These are phyloP conservation scores for Penicillium cosmopolitanum DNA, from an alignment of 495 filamentous ascomycete species.

Conservation along the genomic window DNA sequence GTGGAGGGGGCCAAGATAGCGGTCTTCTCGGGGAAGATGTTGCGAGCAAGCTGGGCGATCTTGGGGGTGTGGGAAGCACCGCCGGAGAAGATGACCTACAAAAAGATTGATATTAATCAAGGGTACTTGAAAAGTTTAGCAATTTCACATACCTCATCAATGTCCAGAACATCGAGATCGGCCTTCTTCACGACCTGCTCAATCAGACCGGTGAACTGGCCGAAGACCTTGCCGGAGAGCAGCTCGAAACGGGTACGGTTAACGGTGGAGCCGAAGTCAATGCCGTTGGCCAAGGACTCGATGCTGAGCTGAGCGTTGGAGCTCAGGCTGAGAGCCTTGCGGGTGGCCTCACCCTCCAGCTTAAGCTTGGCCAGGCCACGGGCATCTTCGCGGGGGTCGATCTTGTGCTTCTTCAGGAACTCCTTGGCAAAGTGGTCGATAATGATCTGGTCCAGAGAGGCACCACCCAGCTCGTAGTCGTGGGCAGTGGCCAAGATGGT, in stretches of 20 bases:
- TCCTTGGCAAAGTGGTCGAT: constrained; percentile 98
- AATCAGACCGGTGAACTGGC: constrained; percentile 82
- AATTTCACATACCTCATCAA: constrained; percentile 63
- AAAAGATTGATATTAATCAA: not conserved
- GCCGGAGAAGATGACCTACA: constrained; percentile 79
- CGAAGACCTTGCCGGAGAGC: constrained; percentile 80
- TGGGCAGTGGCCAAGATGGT: constrained; percentile 91
- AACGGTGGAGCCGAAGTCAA: constrained; percentile 88
- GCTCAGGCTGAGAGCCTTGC: constrained; percentile 86
- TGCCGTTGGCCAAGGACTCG: constrained; percentile 81
- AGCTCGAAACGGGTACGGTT: constrained; percentile 94
- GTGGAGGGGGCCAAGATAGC: constrained; percentile 82
- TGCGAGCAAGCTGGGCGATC: constrained; percentile 73
- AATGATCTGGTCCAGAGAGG: constrained; percentile 81
- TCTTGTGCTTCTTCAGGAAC: constrained; percentile 92
- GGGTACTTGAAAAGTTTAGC: not conserved
- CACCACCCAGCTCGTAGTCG: constrained; percentile 88
- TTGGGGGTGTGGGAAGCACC: constrained; percentile 93
- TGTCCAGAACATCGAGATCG: constrained; percentile 85
- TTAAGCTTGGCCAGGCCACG: constrained; percentile 89
- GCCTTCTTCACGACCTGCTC: constrained; percentile 89
- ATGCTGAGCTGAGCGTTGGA: constrained; percentile 87
- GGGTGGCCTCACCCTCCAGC: constrained; percentile 85
- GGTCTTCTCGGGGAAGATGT: constrained; percentile 81
- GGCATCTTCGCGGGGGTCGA: constrained; percentile 79